phyloP scores from a whole-genome alignment of 495 filamentous ascomycete species.

The Penicillium odoratum region DNA sequence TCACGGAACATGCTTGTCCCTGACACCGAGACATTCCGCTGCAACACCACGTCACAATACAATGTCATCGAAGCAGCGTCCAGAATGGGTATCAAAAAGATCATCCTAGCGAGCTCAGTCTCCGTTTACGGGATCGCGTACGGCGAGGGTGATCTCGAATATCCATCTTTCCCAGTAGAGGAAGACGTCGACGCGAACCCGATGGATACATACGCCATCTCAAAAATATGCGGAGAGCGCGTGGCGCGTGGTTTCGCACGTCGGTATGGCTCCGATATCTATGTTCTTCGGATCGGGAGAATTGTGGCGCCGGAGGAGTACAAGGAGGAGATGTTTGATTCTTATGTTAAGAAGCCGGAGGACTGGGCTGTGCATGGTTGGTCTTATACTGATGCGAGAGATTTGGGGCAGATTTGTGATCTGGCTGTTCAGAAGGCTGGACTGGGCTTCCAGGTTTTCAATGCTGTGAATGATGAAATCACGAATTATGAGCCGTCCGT shows the following conservation, averaged over 20 bases:
- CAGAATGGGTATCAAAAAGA: constrained; percentile 59
- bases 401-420: constrained; percentile 60
- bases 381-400: constrained; percentile 60
- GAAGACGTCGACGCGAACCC: constrained; percentile 55
- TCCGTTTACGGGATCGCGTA: constrained; percentile 62
- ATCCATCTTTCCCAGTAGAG: constrained; percentile 55
- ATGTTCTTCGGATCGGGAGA: constrained; percentile 58
- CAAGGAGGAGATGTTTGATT: constrained; percentile 44
- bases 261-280: constrained; percentile 57
- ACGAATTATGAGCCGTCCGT: constrained; percentile 44
- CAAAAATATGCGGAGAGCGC: constrained; percentile 58
- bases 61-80: constrained; percentile 64
- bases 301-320: constrained; percentile 63
- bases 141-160: constrained; percentile 56
- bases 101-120: constrained; percentile 57
- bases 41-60: constrained; percentile 53
- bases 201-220: constrained; percentile 59
- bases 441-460: constrained; percentile 61
- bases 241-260: constrained; percentile 55
- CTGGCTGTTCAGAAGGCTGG: constrained; percentile 48
- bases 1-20: constrained; percentile 62
- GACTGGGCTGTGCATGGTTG: constrained; percentile 56
- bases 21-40: constrained; percentile 58
- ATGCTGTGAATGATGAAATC: constrained; percentile 60
- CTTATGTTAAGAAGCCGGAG: constrained; percentile 48